phyloP scores from a whole-genome alignment of 352 stramenopile genomes.

The Sclerospora graminicola region DNA sequence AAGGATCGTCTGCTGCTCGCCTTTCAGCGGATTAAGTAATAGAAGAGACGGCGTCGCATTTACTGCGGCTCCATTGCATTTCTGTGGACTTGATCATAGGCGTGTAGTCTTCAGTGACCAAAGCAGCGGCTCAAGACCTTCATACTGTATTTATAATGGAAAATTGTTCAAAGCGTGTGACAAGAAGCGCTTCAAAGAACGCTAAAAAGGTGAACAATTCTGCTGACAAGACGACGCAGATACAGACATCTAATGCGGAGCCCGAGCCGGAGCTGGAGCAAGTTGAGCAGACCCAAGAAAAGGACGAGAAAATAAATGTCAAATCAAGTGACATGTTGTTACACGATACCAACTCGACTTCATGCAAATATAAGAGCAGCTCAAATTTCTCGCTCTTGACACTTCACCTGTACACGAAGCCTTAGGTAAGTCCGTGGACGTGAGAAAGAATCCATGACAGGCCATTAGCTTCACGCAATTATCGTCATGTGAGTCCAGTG shows the following conservation, averaged over 20 bases:
- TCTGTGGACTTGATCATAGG: no score
- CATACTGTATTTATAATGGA: not conserved
- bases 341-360: conserved; percentile 45
- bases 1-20: no score
- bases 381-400: conserved; percentile 42
- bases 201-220: no score
- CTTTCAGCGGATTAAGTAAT: no score
- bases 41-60: no score
- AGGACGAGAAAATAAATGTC: conserved; percentile 39
- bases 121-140: no score
- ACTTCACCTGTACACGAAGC: conserved; percentile 9
- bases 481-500: conserved; percentile 18
- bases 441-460: conserved; percentile 3
- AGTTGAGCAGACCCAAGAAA: conserved; percentile 5
- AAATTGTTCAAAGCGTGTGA: no score
- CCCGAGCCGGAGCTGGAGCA: conserved; percentile 9
- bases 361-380: conserved; percentile 17
- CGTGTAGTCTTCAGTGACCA: no score
- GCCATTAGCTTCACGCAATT: conserved; percentile 13
- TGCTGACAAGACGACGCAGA: no score
- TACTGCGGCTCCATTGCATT: not conserved
- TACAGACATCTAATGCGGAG: not conserved
- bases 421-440: conserved; percentile 2
- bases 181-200: no score
- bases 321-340: conserved; percentile 38